A percentile compares a stretch with the other conserved stretches of the same genome.
phyloP scores from a whole-genome alignment of 305 asterid genomes.

The Lippia alba region DNA sequence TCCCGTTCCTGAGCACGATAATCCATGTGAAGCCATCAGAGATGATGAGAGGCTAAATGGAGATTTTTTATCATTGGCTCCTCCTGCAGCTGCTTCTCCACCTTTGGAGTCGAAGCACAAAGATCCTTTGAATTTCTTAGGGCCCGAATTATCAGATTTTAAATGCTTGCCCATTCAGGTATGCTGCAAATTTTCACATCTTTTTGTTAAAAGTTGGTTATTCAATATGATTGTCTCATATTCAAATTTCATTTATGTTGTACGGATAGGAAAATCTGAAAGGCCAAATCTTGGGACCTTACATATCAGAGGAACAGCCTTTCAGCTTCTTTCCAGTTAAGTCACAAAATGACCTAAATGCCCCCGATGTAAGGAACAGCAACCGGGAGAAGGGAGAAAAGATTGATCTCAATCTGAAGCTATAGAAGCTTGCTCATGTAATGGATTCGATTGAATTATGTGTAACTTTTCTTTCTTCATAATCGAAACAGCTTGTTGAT shows the following conservation, averaged over 20 bases:
- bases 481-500: not conserved
- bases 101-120: slow-evolving; percentile 34
- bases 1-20: slow-evolving; percentile 31
- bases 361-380: slow-evolving; percentile 31
- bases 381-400: slow-evolving; percentile 48
- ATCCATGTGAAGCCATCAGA: slow-evolving; percentile 28
- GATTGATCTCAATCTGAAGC: slow-evolving; percentile 70
- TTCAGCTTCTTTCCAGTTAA: slow-evolving; percentile 61
- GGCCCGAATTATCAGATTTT: slow-evolving; percentile 33
- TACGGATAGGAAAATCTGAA: slow-evolving; percentile 48
- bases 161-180: slow-evolving; percentile 45
- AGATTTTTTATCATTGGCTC: slow-evolving; percentile 66
- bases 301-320: slow-evolving; percentile 38
- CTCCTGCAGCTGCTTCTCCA: slow-evolving; percentile 48
- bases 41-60: slow-evolving; percentile 44
- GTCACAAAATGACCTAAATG: slow-evolving; percentile 36
- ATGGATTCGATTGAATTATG: not conserved
- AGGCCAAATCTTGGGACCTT: slow-evolving; percentile 30
- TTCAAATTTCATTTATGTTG: not conserved
- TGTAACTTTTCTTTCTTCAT: not conserved
- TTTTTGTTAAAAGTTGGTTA: not conserved
- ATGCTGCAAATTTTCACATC: slow-evolving; percentile 1
- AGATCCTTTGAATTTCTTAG: slow-evolving; percentile 21
- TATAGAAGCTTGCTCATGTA: slow-evolving; percentile 40
- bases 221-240: not conserved